Evolutionary conservation across 1,139 yeast species (phyloP), one percentile per base, ranked within the genome.

Genomic region (Pneumocystis sp.): DNA sequence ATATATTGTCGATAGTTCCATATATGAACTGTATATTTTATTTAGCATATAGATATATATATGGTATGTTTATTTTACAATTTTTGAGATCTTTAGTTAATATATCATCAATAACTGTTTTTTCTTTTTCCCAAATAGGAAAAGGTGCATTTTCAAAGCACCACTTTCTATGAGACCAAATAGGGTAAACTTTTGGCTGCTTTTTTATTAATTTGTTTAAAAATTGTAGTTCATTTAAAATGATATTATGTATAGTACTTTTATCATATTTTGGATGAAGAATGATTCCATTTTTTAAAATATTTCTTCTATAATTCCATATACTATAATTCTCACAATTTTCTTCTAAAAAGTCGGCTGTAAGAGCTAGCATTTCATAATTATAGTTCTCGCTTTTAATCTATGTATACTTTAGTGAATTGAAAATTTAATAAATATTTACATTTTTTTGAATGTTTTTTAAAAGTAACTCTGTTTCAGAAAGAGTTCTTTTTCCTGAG

Each of bases 131-230:
- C 95, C 96, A 90, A 66, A 86, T 77, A 3, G 82, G 80, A 61
- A 62, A 56, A 5, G 86, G 84, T 63, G 83, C 77, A 67, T 80
- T 78, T 65, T 81, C 79, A 59, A 93, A 76, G 64, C 89, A 82
- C 98, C 98, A 93, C 29, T 82, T 77, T 42, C 99, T 80, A 74
- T 93, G 97, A 72, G 86, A 87, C 97, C 97, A 93, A 25, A 93
- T 85, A 96, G 97, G 91, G 74, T 93, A 93, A 56, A 91, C 88
- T 74, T 93, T 93, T 1, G 99, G 98, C 70, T 76, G 85, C 66
- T 80, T 75, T 67, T 82, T 82, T 71, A 93, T 76, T 69, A 84
- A 81, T 0, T 76, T 75, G 77, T 86, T 79, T 0, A 85, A 80
- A 71, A 89, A 83, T 50, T 76, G 72, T 64, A 93, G 77, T 70